phyloP scores from a whole-genome alignment of 179 eudicot species.

The Heliamphora pulchella region DNA sequence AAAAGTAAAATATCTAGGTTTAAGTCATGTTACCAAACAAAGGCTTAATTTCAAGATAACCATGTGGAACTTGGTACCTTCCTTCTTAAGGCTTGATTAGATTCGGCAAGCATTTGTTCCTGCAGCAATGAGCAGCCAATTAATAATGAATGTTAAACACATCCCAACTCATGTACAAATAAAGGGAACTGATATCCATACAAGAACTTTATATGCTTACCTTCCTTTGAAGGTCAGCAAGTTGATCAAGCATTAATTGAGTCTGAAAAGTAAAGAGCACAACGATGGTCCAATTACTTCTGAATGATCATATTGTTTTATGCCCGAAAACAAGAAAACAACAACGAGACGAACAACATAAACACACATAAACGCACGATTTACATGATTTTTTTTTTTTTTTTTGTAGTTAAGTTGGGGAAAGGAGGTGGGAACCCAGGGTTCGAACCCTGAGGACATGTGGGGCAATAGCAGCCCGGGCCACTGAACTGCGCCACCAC shows the following conservation, averaged over 20 bases:
- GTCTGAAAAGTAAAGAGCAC: conserved; percentile 26
- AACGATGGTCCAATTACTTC: neutral
- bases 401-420: no score
- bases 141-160: conserved; percentile 9
- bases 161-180: neutral
- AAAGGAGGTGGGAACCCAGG: no score
- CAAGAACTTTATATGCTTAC: conserved; percentile 14
- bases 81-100: conserved; percentile 32
- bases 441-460: no score
- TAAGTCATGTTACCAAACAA: neutral
- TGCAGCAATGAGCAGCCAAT: conserved; percentile 20
- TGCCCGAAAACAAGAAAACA: no score
- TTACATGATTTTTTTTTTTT: no score
- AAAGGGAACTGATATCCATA: neutral
- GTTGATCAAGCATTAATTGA: conserved; percentile 41
- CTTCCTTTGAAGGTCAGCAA: conserved; percentile 40
- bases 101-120: conserved; percentile 43
- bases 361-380: no score
- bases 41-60: neutral
- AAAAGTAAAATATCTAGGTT: neutral
- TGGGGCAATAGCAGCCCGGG: no score
- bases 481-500: no score
- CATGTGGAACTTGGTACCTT: conserved; percentile 24
- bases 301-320: no score
- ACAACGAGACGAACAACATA: no score